phyloP scores from a whole-genome alignment of 768 basidiomycete species.

The Paxillus involutus region DNA sequence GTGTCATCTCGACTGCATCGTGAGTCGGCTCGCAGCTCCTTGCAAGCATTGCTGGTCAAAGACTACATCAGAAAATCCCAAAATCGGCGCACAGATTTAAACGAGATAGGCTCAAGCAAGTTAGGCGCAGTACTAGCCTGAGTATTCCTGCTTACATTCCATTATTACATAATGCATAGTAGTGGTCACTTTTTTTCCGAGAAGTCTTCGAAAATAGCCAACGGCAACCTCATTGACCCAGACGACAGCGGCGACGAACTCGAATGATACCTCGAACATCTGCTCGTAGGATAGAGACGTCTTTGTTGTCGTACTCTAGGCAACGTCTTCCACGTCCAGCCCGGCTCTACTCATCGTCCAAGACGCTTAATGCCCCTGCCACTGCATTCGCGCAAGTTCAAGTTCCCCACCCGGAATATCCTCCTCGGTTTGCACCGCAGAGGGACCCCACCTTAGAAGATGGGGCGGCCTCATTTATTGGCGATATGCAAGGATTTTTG shows the following conservation, averaged over 20 bases:
- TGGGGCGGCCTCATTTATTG: slow-evolving; percentile 9
- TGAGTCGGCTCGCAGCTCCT: neutral
- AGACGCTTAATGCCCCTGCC: slow-evolving; percentile 53
- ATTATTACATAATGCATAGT: no score
- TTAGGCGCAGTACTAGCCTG: no score
- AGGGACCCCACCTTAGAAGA: slow-evolving; percentile 22
- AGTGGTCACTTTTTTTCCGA: neutral
- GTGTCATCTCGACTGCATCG: neutral
- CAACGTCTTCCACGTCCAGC: slow-evolving; percentile 69
- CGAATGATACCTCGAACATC: slow-evolving; percentile 31
- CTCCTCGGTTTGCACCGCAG: slow-evolving; percentile 35
- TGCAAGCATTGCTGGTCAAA: neutral
- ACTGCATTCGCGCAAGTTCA: slow-evolving; percentile 41
- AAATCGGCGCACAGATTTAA: no score
- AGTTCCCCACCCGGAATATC: slow-evolving; percentile 38
- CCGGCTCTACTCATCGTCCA: slow-evolving; percentile 68
- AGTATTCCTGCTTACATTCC: no score
- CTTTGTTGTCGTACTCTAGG: slow-evolving; percentile 59
- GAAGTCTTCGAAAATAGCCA: no score
- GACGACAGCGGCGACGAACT: slow-evolving; percentile 6
- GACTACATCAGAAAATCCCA: no score
- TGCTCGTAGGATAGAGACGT: slow-evolving; percentile 31
- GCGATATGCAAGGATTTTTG: slow-evolving; percentile 54
- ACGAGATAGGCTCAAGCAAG: no score
- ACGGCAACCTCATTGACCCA: neutral